Base-by-base conservation (phyloP, 345 rosid genomes). In the Populus pruinosa region DNA sequence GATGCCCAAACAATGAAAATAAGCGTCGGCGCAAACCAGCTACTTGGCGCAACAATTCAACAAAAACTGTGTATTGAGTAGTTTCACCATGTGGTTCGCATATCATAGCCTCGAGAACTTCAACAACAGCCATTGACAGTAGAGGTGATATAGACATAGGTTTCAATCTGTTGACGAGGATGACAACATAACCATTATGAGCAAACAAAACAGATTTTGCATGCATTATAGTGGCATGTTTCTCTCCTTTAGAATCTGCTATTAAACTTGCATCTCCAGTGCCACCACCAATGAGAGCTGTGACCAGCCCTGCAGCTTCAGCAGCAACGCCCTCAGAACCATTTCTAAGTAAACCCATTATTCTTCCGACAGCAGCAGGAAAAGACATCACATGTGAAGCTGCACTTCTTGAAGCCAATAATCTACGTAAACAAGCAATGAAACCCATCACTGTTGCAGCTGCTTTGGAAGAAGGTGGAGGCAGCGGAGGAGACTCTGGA, bases 31-130 rank as follows among this genome's bases (percentile, higher is more conserved):
- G 92, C 82, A 96, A 83, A 75, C 98, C 99, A 79, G 99, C 99
- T 67, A 96, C 91, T 80, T 93, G 98, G 63, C 99, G 93, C 70
- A 96, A 86, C 87, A 96, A 83, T 87, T 96, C 99, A 75, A 96
- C 99, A 87, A 96, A 96, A 75, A 96, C 98, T 43, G 95, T 78
- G 84, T 90, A 86, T 66, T 96, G 99, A 73, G 99, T 96, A 77
- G 99, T 96, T 80, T 96, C 99, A 78, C 99, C 90, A 88, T 93
- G 97, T 64, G 98, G 98, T 80, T 96, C 99, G 77, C 99, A 96
- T 80, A 96, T 91, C 99, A 96, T 93, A 56, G 94, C 93, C 91
- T 96, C 99, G 83, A 96, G 86, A 76, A 93, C 97, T 86, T 93
- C 99, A 86, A 93, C 98, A 87, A 92, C 89, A 56, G 97, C 91